Evolutionary conservation across 371 early-diverging fungal genomes (phyloP).

Genomic region (Mortierella polycephala): DNA sequence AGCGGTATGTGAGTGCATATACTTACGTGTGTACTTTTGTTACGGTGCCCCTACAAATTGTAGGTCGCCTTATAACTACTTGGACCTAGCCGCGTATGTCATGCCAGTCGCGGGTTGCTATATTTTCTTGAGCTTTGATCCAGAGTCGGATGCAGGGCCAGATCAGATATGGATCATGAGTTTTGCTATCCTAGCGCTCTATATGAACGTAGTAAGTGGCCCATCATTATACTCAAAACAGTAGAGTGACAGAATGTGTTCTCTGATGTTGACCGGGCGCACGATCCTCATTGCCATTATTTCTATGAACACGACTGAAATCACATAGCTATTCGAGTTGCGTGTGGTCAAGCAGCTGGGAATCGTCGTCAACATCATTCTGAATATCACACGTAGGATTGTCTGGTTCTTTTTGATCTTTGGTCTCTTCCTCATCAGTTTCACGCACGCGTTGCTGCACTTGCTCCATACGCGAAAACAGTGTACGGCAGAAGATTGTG

Average conservation of each 20-base stretch:
- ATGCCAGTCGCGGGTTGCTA: conserved; percentile 31
- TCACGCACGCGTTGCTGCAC: conserved; percentile 47
- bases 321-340: conserved; percentile 36
- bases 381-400: conserved; percentile 38
- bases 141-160: conserved; percentile 13
- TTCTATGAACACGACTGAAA: too few species aligned
- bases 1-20: too few species aligned
- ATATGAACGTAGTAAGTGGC: conserved; percentile 41
- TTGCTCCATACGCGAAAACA: conserved; percentile 29
- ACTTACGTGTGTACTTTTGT: too few species aligned
- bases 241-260: too few species aligned
- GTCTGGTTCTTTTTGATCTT: conserved; percentile 51
- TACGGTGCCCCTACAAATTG: too few species aligned
- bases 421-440: conserved; percentile 32
- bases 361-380: conserved; percentile 47
- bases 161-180: conserved; percentile 43
- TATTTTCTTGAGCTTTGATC: conserved; percentile 10
- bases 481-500: not conserved
- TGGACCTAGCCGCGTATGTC: conserved; percentile 30
- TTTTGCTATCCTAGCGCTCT: conserved; percentile 34
- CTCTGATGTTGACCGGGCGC: too few species aligned
- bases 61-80: conserved; percentile 49
- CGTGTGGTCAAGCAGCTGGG: conserved; percentile 45
- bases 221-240: too few species aligned
- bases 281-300: not conserved